Base-by-base conservation (phyloP, 2,329 filamentous ascomycete genomes). In the Penicillium sp. region DNA sequence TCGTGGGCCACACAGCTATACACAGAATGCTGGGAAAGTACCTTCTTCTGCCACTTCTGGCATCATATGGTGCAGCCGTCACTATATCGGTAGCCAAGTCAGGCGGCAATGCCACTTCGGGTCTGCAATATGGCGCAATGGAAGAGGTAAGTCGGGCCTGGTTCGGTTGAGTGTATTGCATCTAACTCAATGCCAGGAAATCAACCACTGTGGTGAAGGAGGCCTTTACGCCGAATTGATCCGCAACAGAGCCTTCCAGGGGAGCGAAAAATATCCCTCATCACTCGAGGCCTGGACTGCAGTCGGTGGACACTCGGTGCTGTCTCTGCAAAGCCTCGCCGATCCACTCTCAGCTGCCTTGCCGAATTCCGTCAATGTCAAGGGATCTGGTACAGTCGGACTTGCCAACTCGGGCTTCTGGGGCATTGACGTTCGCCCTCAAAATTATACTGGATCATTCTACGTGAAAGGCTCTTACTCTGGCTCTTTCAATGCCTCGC, bases 391-490 rank as follows among this genome's bases (percentile, higher is more conserved):
- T 3, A 67, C 67, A 34, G 65, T 74, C 29, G 77, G 77, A 1
- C 72, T 80, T 49, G 61, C 71, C 41, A 80, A 80, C 50, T 66
- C 72, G 22, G 77, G 75, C 0, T 77, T 73, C 63, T 79, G 75
- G 75, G 77, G 77, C 3, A 77, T 80, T 39, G 73, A 76, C 46
- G 75, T 79, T 14, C 69, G 63, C 6, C 64, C 67, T 18, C 73
- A 77, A 52, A 71, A 70, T 34, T 80, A 79, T 59, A 74, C 71
- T 14, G 74, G 72, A n/a, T 76, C 73, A 1, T 79, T 80, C 60
- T 79, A 73, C 57, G 74, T 75, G 6, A 66, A 70, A 46, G 68
- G 69, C 2, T 58, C 65, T 5, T 67, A 72, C 36, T 60, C 58
- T 16, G 66, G 64, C 41, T 62, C 59, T 2, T 61, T 72, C 25